Percentiles rank a stretch among this genome's conserved stretches.
These are phyloP conservation scores for Oenanthe sinensis DNA, from an alignment of 129 eudicot species.

Conservation along the genomic window DNA sequence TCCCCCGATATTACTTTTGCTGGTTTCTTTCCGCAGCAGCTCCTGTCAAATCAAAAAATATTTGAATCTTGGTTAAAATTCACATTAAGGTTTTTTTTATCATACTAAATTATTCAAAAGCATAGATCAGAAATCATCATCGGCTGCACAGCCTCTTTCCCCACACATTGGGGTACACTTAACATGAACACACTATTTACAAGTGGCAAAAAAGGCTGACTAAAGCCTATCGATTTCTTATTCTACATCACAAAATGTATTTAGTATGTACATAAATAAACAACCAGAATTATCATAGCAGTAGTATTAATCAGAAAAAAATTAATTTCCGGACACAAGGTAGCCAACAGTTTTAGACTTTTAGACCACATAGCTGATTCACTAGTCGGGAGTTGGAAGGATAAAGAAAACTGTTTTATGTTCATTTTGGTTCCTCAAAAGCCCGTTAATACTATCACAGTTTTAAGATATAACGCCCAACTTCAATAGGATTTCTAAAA, in stretches of 20 bases:
- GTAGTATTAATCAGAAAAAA: not conserved
- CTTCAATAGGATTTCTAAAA: not conserved
- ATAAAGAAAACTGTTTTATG: not conserved
- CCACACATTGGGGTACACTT: not conserved
- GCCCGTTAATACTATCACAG: not conserved
- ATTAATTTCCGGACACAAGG: not conserved
- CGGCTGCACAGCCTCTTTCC: not conserved
- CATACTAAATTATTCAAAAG: not conserved
- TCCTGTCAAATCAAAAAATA: constrained; percentile 34
- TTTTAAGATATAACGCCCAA: not conserved
- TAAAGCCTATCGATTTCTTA: not conserved
- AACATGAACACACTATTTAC: not conserved
- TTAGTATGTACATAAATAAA: too few relatives aligned
- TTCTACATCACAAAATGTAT: not conserved
- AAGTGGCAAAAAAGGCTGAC: not conserved
- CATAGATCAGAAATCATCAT: not conserved
- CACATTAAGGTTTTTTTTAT: not conserved
- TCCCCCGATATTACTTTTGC: constrained; percentile 40
- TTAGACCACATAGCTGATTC: not conserved
- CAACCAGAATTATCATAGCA: not conserved
- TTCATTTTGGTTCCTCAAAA: not conserved
- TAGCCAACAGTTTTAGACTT: not conserved
- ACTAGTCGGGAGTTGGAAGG: not conserved
- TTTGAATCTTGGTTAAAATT: not conserved
- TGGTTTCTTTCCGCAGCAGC: constrained; percentile 44